A percentile compares a stretch with the other conserved stretches of the same genome.
Conservation (phyloP, 192 early-diverging fungal species). For the Diversispora epigaea region DNA sequence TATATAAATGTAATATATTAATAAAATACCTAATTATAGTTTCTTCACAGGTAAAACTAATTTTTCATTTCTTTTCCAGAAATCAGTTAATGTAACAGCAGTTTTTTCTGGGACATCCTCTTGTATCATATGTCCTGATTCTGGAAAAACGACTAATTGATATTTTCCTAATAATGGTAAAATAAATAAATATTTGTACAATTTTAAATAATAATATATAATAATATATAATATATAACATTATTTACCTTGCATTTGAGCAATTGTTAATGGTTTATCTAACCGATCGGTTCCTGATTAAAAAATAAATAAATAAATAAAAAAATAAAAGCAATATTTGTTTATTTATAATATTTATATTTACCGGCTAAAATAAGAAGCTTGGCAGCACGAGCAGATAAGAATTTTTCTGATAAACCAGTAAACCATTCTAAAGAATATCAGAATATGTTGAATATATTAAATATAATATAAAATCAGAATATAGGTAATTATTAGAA, state of each 20-base stretch:
- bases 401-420: slow-evolving; percentile 69
- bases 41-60: slow-evolving; percentile 38
- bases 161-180: slow-evolving; percentile 60
- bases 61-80: slow-evolving; percentile 68
- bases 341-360: slow-evolving; percentile 2
- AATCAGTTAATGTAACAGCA: slow-evolving; percentile 56
- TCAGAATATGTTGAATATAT: no score
- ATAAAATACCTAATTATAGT: not conserved
- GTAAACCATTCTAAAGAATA: slow-evolving; percentile 42
- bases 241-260: slow-evolving; percentile 69
- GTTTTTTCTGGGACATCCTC: slow-evolving; percentile 67
- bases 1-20: not conserved
- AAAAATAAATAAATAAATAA: not conserved
- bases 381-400: slow-evolving; percentile 59
- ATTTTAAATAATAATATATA: slow-evolving; percentile 1
- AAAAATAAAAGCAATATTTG: not conserved
- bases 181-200: slow-evolving; percentile 2
- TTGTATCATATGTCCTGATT: slow-evolving; percentile 71
- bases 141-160: slow-evolving; percentile 67
- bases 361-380: slow-evolving; percentile 66
- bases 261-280: slow-evolving; percentile 75
- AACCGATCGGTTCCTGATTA: slow-evolving; percentile 63
- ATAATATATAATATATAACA: not conserved
- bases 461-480: not conserved
- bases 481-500: not conserved